Base-by-base conservation (phyloP, 2,329 filamentous ascomycete genomes). In the Achaetomium macrosporum region DNA sequence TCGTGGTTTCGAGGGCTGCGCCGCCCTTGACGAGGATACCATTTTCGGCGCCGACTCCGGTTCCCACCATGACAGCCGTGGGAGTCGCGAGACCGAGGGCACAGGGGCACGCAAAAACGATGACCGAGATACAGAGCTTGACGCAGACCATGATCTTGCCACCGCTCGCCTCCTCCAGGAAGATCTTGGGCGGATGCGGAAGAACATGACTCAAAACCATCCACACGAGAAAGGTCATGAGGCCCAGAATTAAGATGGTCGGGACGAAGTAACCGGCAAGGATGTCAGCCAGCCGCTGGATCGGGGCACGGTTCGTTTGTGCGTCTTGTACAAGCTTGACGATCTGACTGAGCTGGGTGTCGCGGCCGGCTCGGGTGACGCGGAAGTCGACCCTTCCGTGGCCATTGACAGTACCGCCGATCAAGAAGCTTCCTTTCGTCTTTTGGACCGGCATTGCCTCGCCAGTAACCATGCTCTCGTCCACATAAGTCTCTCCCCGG, bases 21-120 rank as follows among this genome's bases (percentile, higher is more conserved):
- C 93, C 93, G 50, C 93, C 92, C 72, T 99, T 99, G 68, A 97
- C 90, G n/a, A 99, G 76, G 61, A 99, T 99, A 20, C 93, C 93
- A 62, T 96, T 87, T 69, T 96, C 88, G 2, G 93, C 93, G 47
- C 93, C 93, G 31, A 96, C 84, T 54, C 93, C 93, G n/a, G 93
- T 97, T 41, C 93, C 93, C 30, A 99, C 93, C 93, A 99, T 97
- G 67, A 99, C 91, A 2, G 93, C 93, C 0, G 93, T 99, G 2
- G 93, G 93, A 1, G 93, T 97, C 20, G 90, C 91, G 16, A 99
- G 79, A 51, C 93, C 93, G n/a, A 99, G 82, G 1, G 93, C 93
- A 66, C 93, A 99, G 16, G 93, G 93, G 66, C 93, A 99, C 5
- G 93, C 93, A 68, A 99, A 96, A 17, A 97, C 93, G 65, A 99